Percentiles rank a stretch among this genome's conserved stretches.
Conservation (phyloP, 2,329 filamentous ascomycete genomes). For the Emergomyces orientalis region DNA sequence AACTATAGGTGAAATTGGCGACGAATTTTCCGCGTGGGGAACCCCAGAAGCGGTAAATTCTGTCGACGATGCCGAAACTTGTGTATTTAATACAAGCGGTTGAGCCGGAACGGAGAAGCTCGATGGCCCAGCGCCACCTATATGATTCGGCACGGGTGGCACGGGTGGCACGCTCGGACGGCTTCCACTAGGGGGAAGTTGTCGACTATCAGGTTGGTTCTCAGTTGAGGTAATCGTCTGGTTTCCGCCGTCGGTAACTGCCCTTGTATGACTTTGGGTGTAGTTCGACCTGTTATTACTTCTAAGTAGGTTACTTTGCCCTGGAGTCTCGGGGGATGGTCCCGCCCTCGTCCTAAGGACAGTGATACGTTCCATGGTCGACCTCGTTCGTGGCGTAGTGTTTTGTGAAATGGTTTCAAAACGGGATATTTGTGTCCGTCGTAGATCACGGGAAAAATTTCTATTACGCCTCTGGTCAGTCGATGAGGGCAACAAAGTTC, state of each 20-base stretch:
- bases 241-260: neutral
- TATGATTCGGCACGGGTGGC: neutral
- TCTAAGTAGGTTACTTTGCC: neutral
- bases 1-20: neutral
- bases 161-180: too few relatives aligned
- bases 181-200: neutral
- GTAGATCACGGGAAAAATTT: slow-evolving; percentile 2
- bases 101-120: neutral
- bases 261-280: neutral
- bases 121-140: neutral
- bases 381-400: slow-evolving; percentile 20
- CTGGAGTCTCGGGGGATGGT: neutral
- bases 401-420: slow-evolving; percentile 19
- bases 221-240: neutral
- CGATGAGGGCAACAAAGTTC: slow-evolving; percentile 25
- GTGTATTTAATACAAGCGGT: slow-evolving; percentile 1
- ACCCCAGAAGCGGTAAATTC: neutral
- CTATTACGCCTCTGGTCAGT: slow-evolving; percentile 12
- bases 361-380: slow-evolving; percentile 23
- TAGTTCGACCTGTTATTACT: neutral
- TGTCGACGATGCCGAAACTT: neutral
- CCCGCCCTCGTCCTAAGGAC: slow-evolving; percentile 10
- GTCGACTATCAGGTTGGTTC: neutral
- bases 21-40: neutral
- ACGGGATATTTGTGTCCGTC: slow-evolving; percentile 20